Percentiles rank a stretch among this genome's conserved stretches.
Conservation (phyloP, 768 basidiomycete species). For the Imleria badia region DNA sequence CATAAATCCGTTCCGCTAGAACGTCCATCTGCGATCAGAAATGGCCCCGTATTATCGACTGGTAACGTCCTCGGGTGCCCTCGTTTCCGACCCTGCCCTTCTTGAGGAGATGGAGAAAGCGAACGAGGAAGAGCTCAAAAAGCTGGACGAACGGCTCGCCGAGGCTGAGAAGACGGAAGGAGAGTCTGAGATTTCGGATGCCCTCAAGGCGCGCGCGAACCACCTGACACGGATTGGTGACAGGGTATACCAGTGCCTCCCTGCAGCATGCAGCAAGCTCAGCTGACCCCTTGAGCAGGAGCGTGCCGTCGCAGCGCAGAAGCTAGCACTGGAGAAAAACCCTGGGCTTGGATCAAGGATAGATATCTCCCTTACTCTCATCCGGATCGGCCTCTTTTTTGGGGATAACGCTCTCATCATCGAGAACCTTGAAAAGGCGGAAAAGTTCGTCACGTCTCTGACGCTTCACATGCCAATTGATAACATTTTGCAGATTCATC, state of each 20-base stretch:
- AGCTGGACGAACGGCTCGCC: conserved; percentile 72
- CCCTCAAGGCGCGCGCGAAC: conserved; percentile 77
- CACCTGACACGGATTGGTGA: conserved; percentile 90
- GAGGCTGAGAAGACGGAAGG: conserved; percentile 92
- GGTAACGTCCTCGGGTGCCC: conserved; percentile 50
- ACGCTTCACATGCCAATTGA: not conserved
- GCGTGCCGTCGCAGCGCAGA: conserved; percentile 75
- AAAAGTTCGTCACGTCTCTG: conserved; percentile 54
- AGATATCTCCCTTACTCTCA: conserved; percentile 86
- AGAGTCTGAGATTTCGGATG: conserved; percentile 91
- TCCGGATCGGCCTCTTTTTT: conserved; percentile 91
- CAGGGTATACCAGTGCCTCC: conserved; percentile 40
- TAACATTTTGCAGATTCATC: conserved; percentile 56
- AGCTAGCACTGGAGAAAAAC: conserved; percentile 84
- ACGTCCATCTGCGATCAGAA: conserved; percentile 43
- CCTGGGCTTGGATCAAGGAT: conserved; percentile 92
- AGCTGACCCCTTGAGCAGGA: conserved; percentile 49
- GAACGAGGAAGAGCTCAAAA: conserved; percentile 71
- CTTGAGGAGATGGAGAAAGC: conserved; percentile 39
- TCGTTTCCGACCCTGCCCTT: conserved; percentile 40
- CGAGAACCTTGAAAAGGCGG: conserved; percentile 72
- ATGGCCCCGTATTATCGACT: conserved; percentile 84
- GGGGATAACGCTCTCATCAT: conserved; percentile 71
- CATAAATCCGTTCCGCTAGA: not conserved
- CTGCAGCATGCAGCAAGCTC: not conserved